phyloP scores from a whole-genome alignment of 768 basidiomycete species.

The Artomyces pyxidatus region DNA sequence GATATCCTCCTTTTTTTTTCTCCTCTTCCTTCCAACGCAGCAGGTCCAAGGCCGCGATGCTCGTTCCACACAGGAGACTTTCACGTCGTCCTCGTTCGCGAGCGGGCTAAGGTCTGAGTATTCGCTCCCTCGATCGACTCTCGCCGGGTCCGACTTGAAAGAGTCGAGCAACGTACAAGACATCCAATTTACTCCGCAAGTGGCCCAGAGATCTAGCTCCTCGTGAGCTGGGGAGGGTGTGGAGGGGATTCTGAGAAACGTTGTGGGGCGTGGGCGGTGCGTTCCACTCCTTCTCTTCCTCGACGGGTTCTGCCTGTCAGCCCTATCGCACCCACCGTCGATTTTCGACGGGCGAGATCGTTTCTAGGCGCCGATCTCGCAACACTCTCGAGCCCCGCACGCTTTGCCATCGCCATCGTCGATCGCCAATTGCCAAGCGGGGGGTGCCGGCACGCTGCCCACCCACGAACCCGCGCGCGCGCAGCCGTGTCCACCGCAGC shows the following conservation, averaged over 20 bases:
- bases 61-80: slow-evolving; percentile 45
- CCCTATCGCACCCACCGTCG: slow-evolving; percentile 14
- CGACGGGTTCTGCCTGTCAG: background rate
- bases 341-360: slow-evolving; percentile 4
- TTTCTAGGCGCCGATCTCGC: background rate
- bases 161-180: slow-evolving; percentile 62
- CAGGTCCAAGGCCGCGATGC: slow-evolving; percentile 62
- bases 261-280: slow-evolving; percentile 10
- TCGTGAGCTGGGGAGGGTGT: slow-evolving; percentile 13
- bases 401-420: too few species aligned
- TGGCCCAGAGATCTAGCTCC: slow-evolving; percentile 38
- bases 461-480: background rate
- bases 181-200: slow-evolving; percentile 26
- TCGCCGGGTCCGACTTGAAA: slow-evolving; percentile 54
- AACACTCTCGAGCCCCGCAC: background rate
- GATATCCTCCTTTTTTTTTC: background rate
- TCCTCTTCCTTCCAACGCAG: slow-evolving; percentile 14
- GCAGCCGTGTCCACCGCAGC: background rate
- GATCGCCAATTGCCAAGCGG: too few species aligned
- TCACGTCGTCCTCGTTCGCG: slow-evolving; percentile 32
- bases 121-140: slow-evolving; percentile 54
- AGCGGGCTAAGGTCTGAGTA: slow-evolving; percentile 84
- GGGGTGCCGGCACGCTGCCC: background rate
- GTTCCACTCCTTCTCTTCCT: background rate
- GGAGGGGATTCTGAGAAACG: slow-evolving; percentile 12